Evolutionary conservation across 768 basidiomycete genomes (phyloP).

Genomic region (Calocybe cyanea): DNA sequence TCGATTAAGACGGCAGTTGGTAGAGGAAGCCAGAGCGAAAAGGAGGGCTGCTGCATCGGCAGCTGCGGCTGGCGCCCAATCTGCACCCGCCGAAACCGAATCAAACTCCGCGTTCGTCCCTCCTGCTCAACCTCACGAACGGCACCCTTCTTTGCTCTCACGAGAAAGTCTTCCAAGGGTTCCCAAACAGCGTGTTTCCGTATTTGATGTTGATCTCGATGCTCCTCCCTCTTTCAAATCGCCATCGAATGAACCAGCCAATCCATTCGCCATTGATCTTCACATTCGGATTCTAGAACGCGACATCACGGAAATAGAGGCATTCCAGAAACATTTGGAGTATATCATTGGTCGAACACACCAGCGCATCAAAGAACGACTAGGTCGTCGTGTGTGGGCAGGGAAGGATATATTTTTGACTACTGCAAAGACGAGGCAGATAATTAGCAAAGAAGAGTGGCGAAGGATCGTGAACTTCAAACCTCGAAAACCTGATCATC

Average conservation of each 20-base stretch:
- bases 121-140: neutral
- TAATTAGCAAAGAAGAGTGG: slow-evolving; percentile 46
- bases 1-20: slow-evolving; percentile 16
- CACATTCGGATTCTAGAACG: slow-evolving; percentile 56
- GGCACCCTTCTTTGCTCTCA: slow-evolving; percentile 4
- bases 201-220: slow-evolving; percentile 36
- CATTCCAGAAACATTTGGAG: slow-evolving; percentile 37
- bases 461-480: slow-evolving; percentile 45
- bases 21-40: neutral
- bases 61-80: neutral
- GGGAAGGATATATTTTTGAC: slow-evolving; percentile 52
- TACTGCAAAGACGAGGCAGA: slow-evolving; percentile 22
- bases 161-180: slow-evolving; percentile 7
- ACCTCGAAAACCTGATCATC: slow-evolving; percentile 17
- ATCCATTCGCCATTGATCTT: slow-evolving; percentile 46
- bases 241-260: slow-evolving; percentile 21
- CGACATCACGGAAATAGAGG: slow-evolving; percentile 48
- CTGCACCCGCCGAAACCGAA: neutral
- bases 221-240: slow-evolving; percentile 14
- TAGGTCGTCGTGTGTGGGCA: slow-evolving; percentile 76
- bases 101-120: slow-evolving; percentile 2
- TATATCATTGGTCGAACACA: slow-evolving; percentile 46
- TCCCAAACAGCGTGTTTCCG: slow-evolving; percentile 7
- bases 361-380: slow-evolving; percentile 66
- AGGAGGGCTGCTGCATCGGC: slow-evolving; percentile 9